Conservation (phyloP, 106 monocot species). For the Dioscorea zingiberensis region DNA sequence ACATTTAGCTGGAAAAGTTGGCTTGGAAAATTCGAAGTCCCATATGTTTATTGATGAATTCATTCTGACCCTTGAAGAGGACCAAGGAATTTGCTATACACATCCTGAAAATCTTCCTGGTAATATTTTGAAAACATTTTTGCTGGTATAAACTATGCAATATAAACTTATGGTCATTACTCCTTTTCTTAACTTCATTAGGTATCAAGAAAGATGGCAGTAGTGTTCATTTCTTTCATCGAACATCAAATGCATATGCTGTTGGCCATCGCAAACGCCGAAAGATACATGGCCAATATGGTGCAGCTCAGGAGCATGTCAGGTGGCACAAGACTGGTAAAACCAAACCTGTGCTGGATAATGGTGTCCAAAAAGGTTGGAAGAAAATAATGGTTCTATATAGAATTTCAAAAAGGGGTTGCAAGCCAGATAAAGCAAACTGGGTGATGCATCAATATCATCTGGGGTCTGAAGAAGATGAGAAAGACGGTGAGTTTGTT, state of each 20-base stretch:
- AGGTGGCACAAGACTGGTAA: slow-evolving; percentile 99
- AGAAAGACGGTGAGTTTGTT: slow-evolving; percentile 74
- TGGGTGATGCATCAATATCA: slow-evolving; percentile 99
- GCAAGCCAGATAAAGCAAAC: slow-evolving; percentile 69
- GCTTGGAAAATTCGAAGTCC: slow-evolving; percentile 34
- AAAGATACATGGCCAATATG: slow-evolving; percentile 33
- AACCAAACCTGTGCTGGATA: slow-evolving; percentile 67
- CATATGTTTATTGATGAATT: slow-evolving; percentile 91
- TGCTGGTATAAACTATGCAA: background rate
- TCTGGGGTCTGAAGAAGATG: slow-evolving; percentile 83
- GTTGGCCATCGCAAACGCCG: slow-evolving; percentile 80
- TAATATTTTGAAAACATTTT: slow-evolving; percentile 12
- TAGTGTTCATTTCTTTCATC: slow-evolving; percentile 79
- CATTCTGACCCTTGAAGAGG: slow-evolving; percentile 70
- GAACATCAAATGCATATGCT: slow-evolving; percentile 72
- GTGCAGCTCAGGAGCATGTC: slow-evolving; percentile 34
- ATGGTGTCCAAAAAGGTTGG: slow-evolving; percentile 72
- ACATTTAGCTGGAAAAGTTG: slow-evolving; percentile 81
- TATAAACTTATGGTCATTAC: background rate
- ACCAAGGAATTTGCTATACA: slow-evolving; percentile 87
- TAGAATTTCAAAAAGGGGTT: slow-evolving; percentile 41
- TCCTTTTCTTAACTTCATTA: slow-evolving; percentile 20
- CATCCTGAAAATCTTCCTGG: slow-evolving; percentile 98
- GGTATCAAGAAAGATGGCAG: slow-evolving; percentile 87
- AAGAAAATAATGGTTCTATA: slow-evolving; percentile 97